Evolutionary conservation across 2,329 filamentous ascomycete genomes (phyloP).

Genomic region (Penicillium expansum): DNA sequence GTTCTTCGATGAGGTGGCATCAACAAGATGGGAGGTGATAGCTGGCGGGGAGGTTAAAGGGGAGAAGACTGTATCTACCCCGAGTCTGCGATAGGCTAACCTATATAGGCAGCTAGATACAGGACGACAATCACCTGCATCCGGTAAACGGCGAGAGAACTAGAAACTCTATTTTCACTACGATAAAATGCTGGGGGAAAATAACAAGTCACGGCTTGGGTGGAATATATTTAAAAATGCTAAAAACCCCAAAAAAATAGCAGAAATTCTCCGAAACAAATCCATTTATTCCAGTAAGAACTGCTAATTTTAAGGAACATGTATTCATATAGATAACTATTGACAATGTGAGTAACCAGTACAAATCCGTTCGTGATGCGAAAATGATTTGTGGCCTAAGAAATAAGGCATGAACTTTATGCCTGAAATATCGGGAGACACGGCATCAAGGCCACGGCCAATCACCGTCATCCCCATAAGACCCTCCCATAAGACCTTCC

Average conservation of each 20-base stretch:
- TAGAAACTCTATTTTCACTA: neutral
- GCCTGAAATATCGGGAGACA: neutral
- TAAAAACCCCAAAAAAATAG: neutral
- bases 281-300: too few species aligned
- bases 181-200: neutral
- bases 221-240: neutral
- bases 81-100: neutral
- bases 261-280: neutral
- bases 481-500: too few species aligned
- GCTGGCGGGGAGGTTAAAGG: neutral
- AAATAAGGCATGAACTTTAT: accelerated
- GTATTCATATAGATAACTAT: neutral
- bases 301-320: neutral
- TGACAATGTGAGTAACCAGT: neutral
- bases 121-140: neutral
- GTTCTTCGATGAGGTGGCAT: neutral
- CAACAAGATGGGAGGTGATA: neutral
- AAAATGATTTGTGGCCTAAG: neutral
- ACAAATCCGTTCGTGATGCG: neutral
- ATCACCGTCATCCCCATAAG: too few species aligned
- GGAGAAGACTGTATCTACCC: neutral
- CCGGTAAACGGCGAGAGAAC: too few species aligned
- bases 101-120: neutral
- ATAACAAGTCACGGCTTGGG: too few species aligned
- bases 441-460: slow-evolving; percentile 11